These are phyloP conservation scores for Physaria fendleri DNA, from an alignment of 345 rosid species.

Conservation along the genomic window DNA sequence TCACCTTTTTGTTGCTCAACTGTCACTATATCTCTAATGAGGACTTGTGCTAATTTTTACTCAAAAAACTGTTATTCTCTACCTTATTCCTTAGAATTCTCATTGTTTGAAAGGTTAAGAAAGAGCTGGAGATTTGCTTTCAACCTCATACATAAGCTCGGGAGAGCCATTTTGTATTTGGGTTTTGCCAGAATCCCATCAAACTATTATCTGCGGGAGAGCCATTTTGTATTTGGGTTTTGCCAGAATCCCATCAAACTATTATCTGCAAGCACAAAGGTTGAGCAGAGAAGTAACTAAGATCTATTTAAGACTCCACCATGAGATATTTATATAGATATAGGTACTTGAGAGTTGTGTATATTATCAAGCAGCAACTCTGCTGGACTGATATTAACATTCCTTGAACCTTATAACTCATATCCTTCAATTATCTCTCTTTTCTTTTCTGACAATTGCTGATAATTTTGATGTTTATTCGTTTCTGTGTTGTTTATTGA, in stretches of 20 bases:
- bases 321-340: not conserved
- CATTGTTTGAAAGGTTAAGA: conserved; percentile 58
- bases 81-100: conserved; percentile 15
- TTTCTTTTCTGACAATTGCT: too few relatives aligned
- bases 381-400: conserved; percentile 78
- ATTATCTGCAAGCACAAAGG: conserved; percentile 54
- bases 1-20: conserved; percentile 6
- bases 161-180: conserved; percentile 74
- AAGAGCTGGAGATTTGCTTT: conserved; percentile 70
- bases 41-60: not conserved
- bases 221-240: too few relatives aligned
- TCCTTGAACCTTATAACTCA: too few relatives aligned
- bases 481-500: too few relatives aligned
- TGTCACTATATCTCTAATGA: not conserved
- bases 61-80: not conserved
- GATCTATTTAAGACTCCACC: not conserved
- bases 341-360: not conserved
- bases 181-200: conserved; percentile 84
- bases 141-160: conserved; percentile 58
- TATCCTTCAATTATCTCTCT: too few relatives aligned
- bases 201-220: too few relatives aligned
- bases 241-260: too few relatives aligned
- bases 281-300: conserved; percentile 65
- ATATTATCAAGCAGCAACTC: conserved; percentile 55
- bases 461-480: too few relatives aligned